Conservation (phyloP, 2,329 filamentous ascomycete species). For the Pezicula rhizophila region DNA sequence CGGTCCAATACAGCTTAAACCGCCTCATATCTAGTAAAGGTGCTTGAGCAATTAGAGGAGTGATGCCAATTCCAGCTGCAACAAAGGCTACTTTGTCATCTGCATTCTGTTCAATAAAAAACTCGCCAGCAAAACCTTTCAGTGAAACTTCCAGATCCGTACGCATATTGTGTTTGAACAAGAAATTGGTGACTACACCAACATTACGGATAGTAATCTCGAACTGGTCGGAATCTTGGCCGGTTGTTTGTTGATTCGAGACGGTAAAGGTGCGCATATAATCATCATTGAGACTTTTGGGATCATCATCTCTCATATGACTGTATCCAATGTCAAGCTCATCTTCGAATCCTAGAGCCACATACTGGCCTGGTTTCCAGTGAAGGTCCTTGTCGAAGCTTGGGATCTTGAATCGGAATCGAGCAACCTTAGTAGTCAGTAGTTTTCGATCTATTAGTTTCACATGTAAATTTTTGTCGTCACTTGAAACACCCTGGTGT, state of each 20-base stretch:
- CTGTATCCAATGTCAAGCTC: slow-evolving; percentile 69
- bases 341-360: slow-evolving; percentile 64
- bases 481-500: slow-evolving; percentile 3
- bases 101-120: slow-evolving; percentile 33
- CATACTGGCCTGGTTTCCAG: slow-evolving; percentile 70
- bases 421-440: slow-evolving; percentile 60
- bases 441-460: slow-evolving; percentile 50
- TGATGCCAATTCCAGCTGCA: slow-evolving; percentile 78
- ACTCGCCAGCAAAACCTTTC: slow-evolving; percentile 67
- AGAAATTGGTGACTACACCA: slow-evolving; percentile 60
- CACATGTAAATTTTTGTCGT: slow-evolving; percentile 31
- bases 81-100: slow-evolving; percentile 49
- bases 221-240: slow-evolving; percentile 33
- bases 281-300: slow-evolving; percentile 76
- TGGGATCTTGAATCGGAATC: slow-evolving; percentile 53
- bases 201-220: slow-evolving; percentile 68
- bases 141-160: slow-evolving; percentile 58
- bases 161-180: slow-evolving; percentile 52
- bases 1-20: slow-evolving; percentile 62
- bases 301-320: slow-evolving; percentile 81
- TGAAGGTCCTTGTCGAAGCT: slow-evolving; percentile 26
- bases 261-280: slow-evolving; percentile 80
- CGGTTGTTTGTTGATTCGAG: slow-evolving; percentile 40
- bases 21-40: slow-evolving; percentile 38
- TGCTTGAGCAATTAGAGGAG: slow-evolving; percentile 70